Evolutionary conservation across 495 filamentous ascomycete genomes (phyloP), one percentile per base, ranked within the genome.

Genomic region (Lasiosphaeris hirsuta): DNA sequence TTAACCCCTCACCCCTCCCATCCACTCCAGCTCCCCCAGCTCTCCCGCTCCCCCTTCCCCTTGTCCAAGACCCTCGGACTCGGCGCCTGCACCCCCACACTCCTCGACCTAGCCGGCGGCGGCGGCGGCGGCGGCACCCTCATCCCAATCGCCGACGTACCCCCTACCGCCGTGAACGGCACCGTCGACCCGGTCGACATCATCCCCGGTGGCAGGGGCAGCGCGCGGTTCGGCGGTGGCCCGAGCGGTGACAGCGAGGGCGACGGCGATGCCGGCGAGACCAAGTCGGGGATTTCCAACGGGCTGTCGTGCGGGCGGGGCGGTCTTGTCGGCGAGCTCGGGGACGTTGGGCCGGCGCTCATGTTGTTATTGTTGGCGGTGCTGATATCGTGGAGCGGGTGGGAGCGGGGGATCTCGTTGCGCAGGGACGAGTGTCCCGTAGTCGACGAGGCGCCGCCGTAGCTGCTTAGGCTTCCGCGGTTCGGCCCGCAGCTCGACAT

Each of bases 201-300:
- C 23, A 30, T 10, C 10, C 45, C 43, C 33, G 58, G 58, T 18
- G 61, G 62, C 18, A 38, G 39, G 5, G 51, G 62, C 4, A 58
- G 45, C 14, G 64, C 60, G 10, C 64, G 64, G 15, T 52, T 69
- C 10, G 63, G 51, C 11, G 62, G 64, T 7, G 67, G 60, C 2
- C 51, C 55, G 0, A 61, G 15, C 5, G 56, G 37, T 14, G 41
- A 44, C 18, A 23, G 1, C 34, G 65, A 53, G 33, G 38, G 7
- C 34, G 46, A n/a, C 0, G 56, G 38, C n/a, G 45, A 54, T n/a
- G 52, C 36, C 3, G 72, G 68, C 7, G 63, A 65, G 18, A 68
- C 61, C 10, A 64, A 44, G 14, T 70, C 66, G 0, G 70, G 68
- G 7, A 71, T 69, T 53, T 73, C 65, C 8, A 71, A 47, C 14